Evolutionary conservation across 169 alveolate species (phyloP).

Genomic region (Eimeria sp.): DNA sequence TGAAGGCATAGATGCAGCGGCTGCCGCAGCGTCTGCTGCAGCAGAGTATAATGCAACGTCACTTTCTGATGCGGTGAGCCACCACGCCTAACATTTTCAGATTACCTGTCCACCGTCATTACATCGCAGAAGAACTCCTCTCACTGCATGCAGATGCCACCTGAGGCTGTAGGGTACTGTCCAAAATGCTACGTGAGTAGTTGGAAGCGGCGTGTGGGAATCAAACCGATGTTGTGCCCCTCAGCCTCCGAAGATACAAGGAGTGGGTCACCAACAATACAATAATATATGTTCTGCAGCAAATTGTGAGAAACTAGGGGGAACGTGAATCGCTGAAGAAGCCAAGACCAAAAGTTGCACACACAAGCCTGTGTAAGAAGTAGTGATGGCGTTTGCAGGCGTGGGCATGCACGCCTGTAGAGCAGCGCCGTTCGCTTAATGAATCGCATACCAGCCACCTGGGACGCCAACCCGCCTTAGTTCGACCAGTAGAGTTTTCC

Average conservation of each 20-base stretch:
- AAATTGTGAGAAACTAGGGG: not conserved
- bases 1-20: slow-evolving; percentile 31
- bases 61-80: not conserved
- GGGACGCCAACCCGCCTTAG: not conserved
- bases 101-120: not conserved
- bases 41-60: not conserved
- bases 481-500: not conserved
- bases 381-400: not conserved
- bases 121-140: not conserved
- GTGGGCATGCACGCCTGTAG: not conserved
- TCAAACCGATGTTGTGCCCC: not conserved
- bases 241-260: not conserved
- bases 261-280: slow-evolving; percentile 10
- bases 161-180: not conserved
- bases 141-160: not conserved
- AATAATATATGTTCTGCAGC: not conserved
- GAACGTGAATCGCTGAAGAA: not conserved
- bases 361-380: not conserved
- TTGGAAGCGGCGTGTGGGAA: not conserved
- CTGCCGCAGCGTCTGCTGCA: slow-evolving; percentile 41
- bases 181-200: not conserved
- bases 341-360: not conserved
- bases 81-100: not conserved
- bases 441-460: not conserved
- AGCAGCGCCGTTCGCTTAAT: not conserved